phyloP scores from a whole-genome alignment of 352 stramenopile species.

The Pythium brachiatum region DNA sequence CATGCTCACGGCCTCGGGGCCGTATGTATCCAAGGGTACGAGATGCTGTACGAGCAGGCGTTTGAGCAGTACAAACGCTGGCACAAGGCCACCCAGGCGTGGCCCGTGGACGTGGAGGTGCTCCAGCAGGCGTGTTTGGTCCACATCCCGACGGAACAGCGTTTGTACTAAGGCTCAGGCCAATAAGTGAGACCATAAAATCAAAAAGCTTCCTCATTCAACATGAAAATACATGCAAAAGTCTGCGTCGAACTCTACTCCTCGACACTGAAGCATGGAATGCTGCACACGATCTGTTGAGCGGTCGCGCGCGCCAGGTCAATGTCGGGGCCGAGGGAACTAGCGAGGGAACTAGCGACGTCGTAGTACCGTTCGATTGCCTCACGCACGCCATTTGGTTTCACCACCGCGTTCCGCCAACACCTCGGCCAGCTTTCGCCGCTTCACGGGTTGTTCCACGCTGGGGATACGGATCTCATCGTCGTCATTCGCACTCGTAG shows the following conservation, averaged over 20 bases:
- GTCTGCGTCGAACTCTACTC: too few species aligned
- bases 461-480: slow-evolving; percentile 24
- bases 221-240: too few species aligned
- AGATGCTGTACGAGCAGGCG: slow-evolving; percentile 98
- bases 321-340: slow-evolving; percentile 23
- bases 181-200: slow-evolving; percentile 3
- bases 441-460: slow-evolving; percentile 34
- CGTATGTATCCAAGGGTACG: slow-evolving; percentile 92
- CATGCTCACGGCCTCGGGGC: slow-evolving; percentile 87
- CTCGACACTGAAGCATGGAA: slow-evolving; percentile 1
- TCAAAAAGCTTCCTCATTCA: too few species aligned
- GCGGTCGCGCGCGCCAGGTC: slow-evolving; percentile 25
- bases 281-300: slow-evolving; percentile 17
- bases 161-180: slow-evolving; percentile 28
- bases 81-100: slow-evolving; percentile 62
- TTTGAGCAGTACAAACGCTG: slow-evolving; percentile 96
- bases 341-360: slow-evolving; percentile 26
- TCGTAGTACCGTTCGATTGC: slow-evolving; percentile 39
- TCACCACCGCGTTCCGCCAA: slow-evolving; percentile 23
- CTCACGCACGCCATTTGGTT: slow-evolving; percentile 24
- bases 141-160: slow-evolving; percentile 53
- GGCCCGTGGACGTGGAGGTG: slow-evolving; percentile 42
- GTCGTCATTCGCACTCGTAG: slow-evolving; percentile 21
- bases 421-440: slow-evolving; percentile 29
- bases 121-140: slow-evolving; percentile 58